Evolutionary conservation across 2,329 filamentous ascomycete genomes (phyloP), one percentile per base, ranked within the genome.

Genomic region (Phoma sp.): DNA sequence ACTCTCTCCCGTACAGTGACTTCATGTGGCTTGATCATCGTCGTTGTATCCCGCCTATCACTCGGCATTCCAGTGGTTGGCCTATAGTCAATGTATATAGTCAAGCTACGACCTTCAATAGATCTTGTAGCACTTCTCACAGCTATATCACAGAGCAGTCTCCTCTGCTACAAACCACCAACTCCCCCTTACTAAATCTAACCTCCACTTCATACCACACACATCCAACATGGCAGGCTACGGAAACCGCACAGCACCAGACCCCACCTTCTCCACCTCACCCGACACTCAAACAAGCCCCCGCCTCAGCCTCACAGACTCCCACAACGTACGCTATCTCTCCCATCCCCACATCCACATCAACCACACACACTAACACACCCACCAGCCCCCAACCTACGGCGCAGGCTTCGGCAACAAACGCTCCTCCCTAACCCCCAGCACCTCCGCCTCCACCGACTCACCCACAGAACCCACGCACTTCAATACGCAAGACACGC

Each of bases 241-340:
- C 62, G 74, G 71, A 30, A 76, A 76, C 67, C 69, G 68, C 48
- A 72, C 60, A 39, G 64, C 66, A 14, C 42, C 53, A 9, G 54
- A 66, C 43, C 62, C 59, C 50, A 53, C 47, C 46, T 50, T 60
- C 28, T 53, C 59, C 7, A 39, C 49, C 51, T 65, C 6, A 18
- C 55, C n/a, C 28, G 30, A 61, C 25, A 25, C 73, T 20, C 63
- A 74, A 62, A 47, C 29, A 17, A 60, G 26, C 52, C 74, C 72
- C 1, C 68, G 68, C 11, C 69, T 74, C 47, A 64, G 53, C 43
- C 60, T 64, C 7, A 52, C 49, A 25, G 56, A 70, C 40, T 68
- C 64, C 1, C 55, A 68, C 29, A 47, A 28, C 33, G 61, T 42
- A 42, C 3, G 46, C 10, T 18, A 7, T 26, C 5, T 14, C 23